These are phyloP conservation scores for Fusarium sp. DNA, from an alignment of 2,329 filamentous ascomycete species.

Conservation along the genomic window DNA sequence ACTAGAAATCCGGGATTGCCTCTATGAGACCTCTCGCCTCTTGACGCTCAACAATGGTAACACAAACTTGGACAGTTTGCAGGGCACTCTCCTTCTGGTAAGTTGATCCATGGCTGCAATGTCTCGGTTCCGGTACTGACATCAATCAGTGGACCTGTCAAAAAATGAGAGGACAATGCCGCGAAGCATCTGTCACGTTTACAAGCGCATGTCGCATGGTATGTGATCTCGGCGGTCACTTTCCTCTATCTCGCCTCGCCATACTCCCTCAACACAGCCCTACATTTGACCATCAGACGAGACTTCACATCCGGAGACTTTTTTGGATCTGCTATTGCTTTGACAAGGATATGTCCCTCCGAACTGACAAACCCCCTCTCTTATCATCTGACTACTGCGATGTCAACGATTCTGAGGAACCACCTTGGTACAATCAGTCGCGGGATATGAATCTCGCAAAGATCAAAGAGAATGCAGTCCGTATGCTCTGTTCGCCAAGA, in stretches of 20 bases:
- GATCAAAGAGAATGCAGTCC: conserved; percentile 33
- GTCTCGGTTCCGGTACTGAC: background rate
- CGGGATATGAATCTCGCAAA: conserved; percentile 32
- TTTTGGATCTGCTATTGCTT: conserved; percentile 35
- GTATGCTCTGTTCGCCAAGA: conserved; percentile 18
- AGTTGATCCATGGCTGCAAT: accelerated
- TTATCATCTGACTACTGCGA: conserved; percentile 29
- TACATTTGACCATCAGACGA: conserved; percentile 14
- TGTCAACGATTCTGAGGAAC: conserved; percentile 23
- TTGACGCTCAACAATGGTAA: conserved; percentile 17
- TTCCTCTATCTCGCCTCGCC: conserved; percentile 10
- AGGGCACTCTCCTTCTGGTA: conserved; percentile 31
- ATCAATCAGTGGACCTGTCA: conserved; percentile 9
- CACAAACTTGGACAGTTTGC: conserved; percentile 21
- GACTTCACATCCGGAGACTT: conserved; percentile 4
- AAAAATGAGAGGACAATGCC: conserved; percentile 21
- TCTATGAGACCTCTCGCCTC: conserved; percentile 13
- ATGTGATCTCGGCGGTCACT: conserved; percentile 29
- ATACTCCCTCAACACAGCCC: conserved; percentile 31
- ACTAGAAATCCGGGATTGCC: conserved; percentile 11
- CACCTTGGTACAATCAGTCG: conserved; percentile 6
- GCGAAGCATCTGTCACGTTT: conserved; percentile 26
- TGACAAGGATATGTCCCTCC: conserved; percentile 19
- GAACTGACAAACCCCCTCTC: conserved; percentile 14
- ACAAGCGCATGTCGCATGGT: conserved; percentile 32